Evolutionary conservation across 495 filamentous ascomycete species (phyloP), one percentile per base, ranked within the genome.

Genomic region (Xylaria grammica): DNA sequence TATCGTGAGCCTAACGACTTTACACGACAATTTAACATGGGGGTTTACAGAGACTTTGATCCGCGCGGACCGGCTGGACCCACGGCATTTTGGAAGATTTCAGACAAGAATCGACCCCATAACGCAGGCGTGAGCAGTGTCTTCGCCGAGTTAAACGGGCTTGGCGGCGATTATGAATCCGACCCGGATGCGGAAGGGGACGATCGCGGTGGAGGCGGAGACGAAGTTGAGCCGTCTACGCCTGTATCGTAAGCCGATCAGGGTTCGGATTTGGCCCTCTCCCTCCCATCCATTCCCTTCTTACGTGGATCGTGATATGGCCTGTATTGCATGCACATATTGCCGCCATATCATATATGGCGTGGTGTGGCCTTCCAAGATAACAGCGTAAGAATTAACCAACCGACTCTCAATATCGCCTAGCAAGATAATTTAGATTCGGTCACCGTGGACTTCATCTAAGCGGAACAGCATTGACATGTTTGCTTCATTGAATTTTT

Each of bases 51-150:
- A 63, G 84, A 89, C 68, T 84, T 77, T 64, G 83, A 86, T 65
- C 73, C 76, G 11, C 81, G 85, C 57, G 87, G 87, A 4, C 88
- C 88, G 0, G 86, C 79, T 3, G 88, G 88, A 4, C 88, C 88
- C 7, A 87, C 86, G 15, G 83, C 84, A 6, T 90, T 89, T 68
- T 91, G 88, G 88, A 91, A 91, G 75, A 71, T 85, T 4, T 81
- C 77, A 32, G 85, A 89, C 48, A 53, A 49, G 40, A 42, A 38
- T 17, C 15, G 17, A 10, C 19, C 61, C n/a, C 26, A 17, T 17
- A 17, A 55, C 42, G 1, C n/a, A 42, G 58, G 7, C 24, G 59
- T 42, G 32, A 10, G 1, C 30, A 30, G 54, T 26, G 1, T 54
- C 38, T 38, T 46, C 1, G 24, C 34, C 4, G 50, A 48, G 13